Percentiles rank a stretch among this genome's conserved stretches.
phyloP scores from a whole-genome alignment of 495 filamentous ascomycete species.

The Penicillium robsamsonii region DNA sequence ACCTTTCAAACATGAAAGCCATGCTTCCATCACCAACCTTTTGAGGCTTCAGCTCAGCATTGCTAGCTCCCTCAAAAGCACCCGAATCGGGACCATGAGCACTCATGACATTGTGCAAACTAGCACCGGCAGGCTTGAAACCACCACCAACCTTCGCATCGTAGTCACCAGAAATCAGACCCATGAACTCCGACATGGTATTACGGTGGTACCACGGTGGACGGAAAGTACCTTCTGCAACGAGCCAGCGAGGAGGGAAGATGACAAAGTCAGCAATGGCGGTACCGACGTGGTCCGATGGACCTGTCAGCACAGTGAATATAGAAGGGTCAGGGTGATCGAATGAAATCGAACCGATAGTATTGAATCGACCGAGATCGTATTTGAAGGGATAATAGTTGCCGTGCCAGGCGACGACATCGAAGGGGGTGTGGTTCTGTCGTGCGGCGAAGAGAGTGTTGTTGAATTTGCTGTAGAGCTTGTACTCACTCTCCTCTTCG shows the following conservation, averaged over 20 bases:
- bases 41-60: constrained; percentile 53
- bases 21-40: constrained; percentile 63
- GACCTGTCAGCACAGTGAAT: constrained; percentile 76
- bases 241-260: constrained; percentile 80
- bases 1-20: constrained; percentile 70
- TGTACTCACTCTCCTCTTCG: constrained; percentile 49
- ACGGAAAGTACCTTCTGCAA: constrained; percentile 73
- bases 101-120: constrained; percentile 62
- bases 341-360: constrained; percentile 67
- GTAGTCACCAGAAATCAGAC: constrained; percentile 61
- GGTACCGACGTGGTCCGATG: constrained; percentile 68
- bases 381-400: constrained; percentile 85
- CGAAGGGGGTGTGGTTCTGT: constrained; percentile 75
- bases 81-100: constrained; percentile 59
- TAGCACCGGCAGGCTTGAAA: constrained; percentile 62
- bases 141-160: constrained; percentile 63
- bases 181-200: constrained; percentile 69
- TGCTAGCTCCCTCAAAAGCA: constrained; percentile 59
- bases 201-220: constrained; percentile 83
- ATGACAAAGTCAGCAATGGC: constrained; percentile 81
- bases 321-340: constrained; percentile 85
- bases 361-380: constrained; percentile 77
- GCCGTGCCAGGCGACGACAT: constrained; percentile 79
- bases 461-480: constrained; percentile 73
- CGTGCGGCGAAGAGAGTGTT: constrained; percentile 71